These are phyloP conservation scores for Rehmannia glutinosa DNA, from an alignment of 257 asterid genomes.

Conservation along the genomic window DNA sequence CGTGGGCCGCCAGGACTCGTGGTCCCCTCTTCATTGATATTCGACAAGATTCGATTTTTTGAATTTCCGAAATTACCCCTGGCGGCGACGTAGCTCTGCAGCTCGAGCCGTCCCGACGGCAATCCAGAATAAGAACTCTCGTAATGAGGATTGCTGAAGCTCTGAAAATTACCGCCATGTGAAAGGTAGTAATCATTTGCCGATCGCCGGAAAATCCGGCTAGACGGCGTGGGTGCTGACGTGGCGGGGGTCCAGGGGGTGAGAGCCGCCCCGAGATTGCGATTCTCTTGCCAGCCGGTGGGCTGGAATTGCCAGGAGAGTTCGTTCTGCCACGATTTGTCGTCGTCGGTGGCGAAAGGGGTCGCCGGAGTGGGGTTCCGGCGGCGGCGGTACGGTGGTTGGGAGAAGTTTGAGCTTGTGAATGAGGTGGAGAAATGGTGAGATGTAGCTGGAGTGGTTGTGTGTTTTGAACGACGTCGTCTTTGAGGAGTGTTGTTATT, in stretches of 20 bases:
- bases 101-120: conserved; percentile 51
- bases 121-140: conserved; percentile 35
- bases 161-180: conserved; percentile 27
- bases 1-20: conserved; percentile 20
- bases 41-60: conserved; percentile 12
- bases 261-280: conserved; percentile 50
- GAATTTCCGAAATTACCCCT: conserved; percentile 20
- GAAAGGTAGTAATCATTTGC: conserved; percentile 65
- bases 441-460: conserved; percentile 41
- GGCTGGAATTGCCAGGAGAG: conserved; percentile 77
- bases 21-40: conserved; percentile 28
- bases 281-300: conserved; percentile 51
- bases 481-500: too few relatives aligned
- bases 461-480: conserved; percentile 26
- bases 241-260: conserved; percentile 49
- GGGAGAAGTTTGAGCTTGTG: conserved; percentile 36
- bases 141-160: conserved; percentile 22
- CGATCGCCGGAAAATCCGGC: conserved; percentile 48
- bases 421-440: conserved; percentile 36
- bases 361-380: conserved; percentile 42
- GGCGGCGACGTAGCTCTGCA: conserved; percentile 47
- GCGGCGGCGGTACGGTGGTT: conserved; percentile 10
- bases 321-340: conserved; percentile 64
- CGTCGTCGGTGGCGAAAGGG: conserved; percentile 63
- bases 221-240: conserved; percentile 30